Evolutionary conservation across 805 yeast species (phyloP), one percentile per base, ranked within the genome.

Genomic region (Nakazawaea laoshanensis): DNA sequence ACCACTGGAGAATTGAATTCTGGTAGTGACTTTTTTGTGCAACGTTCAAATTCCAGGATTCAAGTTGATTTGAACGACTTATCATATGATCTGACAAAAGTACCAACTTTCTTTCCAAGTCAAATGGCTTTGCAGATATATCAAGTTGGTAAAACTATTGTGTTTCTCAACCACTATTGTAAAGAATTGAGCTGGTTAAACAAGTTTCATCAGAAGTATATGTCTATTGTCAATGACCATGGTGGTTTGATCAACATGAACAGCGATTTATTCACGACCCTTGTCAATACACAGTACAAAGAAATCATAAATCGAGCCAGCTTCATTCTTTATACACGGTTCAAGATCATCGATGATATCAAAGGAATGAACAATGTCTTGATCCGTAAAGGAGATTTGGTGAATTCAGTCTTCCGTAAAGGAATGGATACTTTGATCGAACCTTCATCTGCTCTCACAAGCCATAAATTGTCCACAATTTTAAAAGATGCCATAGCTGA

Each of bases 311-410:
- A 65, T 21, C 71, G 62, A 39, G 62, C 82, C 30, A 69, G 74
- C 15, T 39, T 52, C 8, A 50, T 73, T 3, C 45, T 87, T 2
- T 61, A 68, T 32, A 55, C 57, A 2, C 71, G 74, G 39, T 68
- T 64, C 42, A 55, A 65, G 24, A 51, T 79, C 23, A 54, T 59
- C 24, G 53, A 59, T 8, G 85, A 82, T 42, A 49, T 89, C n/a
- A 48, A 52, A 4, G 77, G 76, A 28, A 58, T 84, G 36, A 79
- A 80, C 40, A 71, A 70, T 38, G 73, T 87, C 44, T 52, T 92
- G 26, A 75, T 84, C 64, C 73, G 77, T 5, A 74, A 70, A 36
- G 85, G 89, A n/a, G 95, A 89, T 50, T 81, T 89, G 40, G 74
- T 83, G n/a, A 77, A 82, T 32, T 45, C 72, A 1, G 53, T 89